Evolutionary conservation across 441 rosid genomes (phyloP), one percentile per base, ranked within the genome.

Genomic region (California macrophylla): DNA sequence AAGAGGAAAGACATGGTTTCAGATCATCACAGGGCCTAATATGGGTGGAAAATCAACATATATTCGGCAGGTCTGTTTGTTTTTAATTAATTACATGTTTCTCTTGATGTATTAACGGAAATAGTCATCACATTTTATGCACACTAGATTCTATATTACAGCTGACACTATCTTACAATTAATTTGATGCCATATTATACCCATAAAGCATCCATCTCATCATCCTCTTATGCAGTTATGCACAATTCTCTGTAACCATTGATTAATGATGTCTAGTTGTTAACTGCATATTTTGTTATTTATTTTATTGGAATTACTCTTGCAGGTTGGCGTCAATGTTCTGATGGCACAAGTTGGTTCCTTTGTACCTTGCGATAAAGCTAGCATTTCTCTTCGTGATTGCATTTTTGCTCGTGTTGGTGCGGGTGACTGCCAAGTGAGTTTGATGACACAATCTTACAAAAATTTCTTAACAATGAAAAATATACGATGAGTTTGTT

Each of bases 11-110:
- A 92, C 97, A 77, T 95, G 99, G 98, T 95, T 92, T 80, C 99
- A 92, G 79, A 95, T 95, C 77, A 85, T 95, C 74, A 95, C 98
- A 20, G 99, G 99, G 73, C 98, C 99, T 71, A 95, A 95, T 81
- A 95, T 95, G 99, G 99, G 99, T 69, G 98, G 99, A 66, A 95
- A 95, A 81, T 95, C 99, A 71, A 95, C 99, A 71, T 95, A 78
- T 77, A 92, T 95, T 80, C 91, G 98, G 65, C 99, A 95, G 90
- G 98, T 93, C 68, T 69, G 82, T 24, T 74, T 56, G 28, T 54
- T 61, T 64, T 30, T 0, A 68, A 34, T 66, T 62, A 23, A 71
- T 60, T 68, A 52, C 67, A 16, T 45, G 67, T 21, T 23, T 18
- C 40, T 74, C n/a, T 20, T 70, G 26, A 2, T 40, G 34, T 10